These are phyloP conservation scores for Phytopythium montanum DNA, from an alignment of 352 stramenopile genomes.

Conservation along the genomic window DNA sequence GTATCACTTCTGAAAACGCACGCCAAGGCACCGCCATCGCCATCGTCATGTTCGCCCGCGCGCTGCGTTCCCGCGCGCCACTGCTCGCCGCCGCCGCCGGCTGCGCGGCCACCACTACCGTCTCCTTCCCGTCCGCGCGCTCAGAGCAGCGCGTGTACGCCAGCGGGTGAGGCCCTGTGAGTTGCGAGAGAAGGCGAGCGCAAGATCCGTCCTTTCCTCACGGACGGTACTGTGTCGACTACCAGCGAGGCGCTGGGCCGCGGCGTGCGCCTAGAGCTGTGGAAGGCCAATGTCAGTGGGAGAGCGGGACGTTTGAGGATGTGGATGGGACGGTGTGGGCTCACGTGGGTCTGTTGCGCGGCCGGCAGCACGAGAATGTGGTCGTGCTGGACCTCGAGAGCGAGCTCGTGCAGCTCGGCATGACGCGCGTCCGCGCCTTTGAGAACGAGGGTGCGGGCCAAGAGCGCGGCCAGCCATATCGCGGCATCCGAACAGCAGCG, in stretches of 20 bases:
- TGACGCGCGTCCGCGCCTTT: conserved; percentile 75
- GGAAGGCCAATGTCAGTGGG: conserved; percentile 71
- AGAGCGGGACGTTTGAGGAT: background rate
- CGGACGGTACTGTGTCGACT: conserved; percentile 3
- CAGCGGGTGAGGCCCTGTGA: conserved; percentile 40
- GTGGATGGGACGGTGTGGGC: background rate
- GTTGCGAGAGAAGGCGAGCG: too few relatives aligned
- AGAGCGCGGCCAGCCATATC: background rate
- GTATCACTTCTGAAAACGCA: background rate
- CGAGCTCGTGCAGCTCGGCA: conserved; percentile 80
- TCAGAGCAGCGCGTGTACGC: conserved; percentile 64
- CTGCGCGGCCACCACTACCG: conserved; percentile 15
- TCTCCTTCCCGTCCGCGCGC: conserved; percentile 24
- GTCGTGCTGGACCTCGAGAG: conserved; percentile 82
- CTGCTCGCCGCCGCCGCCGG: conserved; percentile 26
- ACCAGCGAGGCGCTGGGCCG: conserved; percentile 69
- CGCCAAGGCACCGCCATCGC: background rate
- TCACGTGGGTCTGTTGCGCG: background rate
- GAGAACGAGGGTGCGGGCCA: conserved; percentile 48
- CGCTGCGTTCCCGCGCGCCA: conserved; percentile 21
- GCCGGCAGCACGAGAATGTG: conserved; percentile 75
- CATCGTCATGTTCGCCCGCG: conserved; percentile 43
- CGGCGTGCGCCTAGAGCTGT: conserved; percentile 78
- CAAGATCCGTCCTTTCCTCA: too few relatives aligned
- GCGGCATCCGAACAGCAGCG: background rate